Conservation (phyloP, 805 yeast species). For the Nakazawaea pomicola region DNA sequence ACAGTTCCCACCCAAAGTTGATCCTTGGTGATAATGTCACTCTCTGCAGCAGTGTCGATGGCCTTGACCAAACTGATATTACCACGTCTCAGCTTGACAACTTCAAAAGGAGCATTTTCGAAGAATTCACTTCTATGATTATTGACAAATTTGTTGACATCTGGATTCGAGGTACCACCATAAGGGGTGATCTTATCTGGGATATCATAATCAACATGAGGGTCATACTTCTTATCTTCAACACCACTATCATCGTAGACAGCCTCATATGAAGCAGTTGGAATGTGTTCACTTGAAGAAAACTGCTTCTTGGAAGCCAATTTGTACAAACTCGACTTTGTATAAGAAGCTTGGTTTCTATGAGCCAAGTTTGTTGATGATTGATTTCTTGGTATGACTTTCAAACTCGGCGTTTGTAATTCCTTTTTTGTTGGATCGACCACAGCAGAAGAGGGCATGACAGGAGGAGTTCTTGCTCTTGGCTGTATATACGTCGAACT, state of each 20-base stretch:
- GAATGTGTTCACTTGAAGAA: constrained; percentile 5
- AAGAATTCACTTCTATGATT: constrained; percentile 37
- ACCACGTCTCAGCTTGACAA: constrained; percentile 66
- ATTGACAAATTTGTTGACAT: constrained; percentile 24
- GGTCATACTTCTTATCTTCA: constrained; percentile 1
- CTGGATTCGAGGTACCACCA: constrained; percentile 72
- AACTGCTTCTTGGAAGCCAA: background rate
- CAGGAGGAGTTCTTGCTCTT: constrained; percentile 29
- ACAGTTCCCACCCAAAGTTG: constrained; percentile 83
- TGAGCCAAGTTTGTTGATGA: constrained; percentile 4
- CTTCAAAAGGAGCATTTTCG: constrained; percentile 65
- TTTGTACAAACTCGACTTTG: constrained; percentile 7
- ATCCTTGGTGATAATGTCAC: constrained; percentile 26
- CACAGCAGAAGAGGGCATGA: constrained; percentile 11
- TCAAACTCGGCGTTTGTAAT: constrained; percentile 5
- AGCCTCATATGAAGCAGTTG: constrained; percentile 6
- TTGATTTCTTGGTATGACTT: constrained; percentile 1
- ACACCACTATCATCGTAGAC: constrained; percentile 11
- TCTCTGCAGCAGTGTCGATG: constrained; percentile 50
- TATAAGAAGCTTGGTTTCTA: background rate
- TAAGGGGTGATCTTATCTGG: constrained; percentile 47
- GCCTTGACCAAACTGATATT: constrained; percentile 90
- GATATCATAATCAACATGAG: background rate
- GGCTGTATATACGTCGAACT: constrained; percentile 32
- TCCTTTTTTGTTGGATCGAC: constrained; percentile 7